phyloP scores from a whole-genome alignment of 139 green algal species.

The Picochlorum sp. region DNA sequence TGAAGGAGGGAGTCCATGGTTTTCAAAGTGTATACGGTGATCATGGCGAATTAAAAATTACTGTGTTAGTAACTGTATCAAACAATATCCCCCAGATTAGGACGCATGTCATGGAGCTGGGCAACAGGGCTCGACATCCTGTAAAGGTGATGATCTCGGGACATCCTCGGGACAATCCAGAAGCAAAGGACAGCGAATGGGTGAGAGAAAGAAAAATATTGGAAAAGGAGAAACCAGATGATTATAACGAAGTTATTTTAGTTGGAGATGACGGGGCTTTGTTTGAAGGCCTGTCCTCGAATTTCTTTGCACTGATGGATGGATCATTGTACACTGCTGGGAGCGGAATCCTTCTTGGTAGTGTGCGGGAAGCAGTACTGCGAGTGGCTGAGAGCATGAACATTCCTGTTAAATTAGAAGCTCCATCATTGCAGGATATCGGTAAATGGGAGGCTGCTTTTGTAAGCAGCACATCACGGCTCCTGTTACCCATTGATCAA shows the following conservation, averaged over 20 bases:
- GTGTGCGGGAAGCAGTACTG: constrained; percentile 37
- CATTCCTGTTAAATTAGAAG: constrained; percentile 25
- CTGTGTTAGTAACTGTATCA: background rate
- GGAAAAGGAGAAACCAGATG: constrained; percentile 12
- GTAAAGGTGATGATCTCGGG: constrained; percentile 39
- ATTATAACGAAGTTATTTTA: constrained; percentile 28
- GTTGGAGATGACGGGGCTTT: constrained; percentile 17
- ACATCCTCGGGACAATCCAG: constrained; percentile 34
- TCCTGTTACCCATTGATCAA: constrained; percentile 42
- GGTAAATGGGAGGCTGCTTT: constrained; percentile 47
- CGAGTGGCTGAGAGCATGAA: constrained; percentile 22
- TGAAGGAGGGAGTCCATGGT: constrained; percentile 23
- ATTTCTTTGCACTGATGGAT: constrained; percentile 45
- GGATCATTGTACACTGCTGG: constrained; percentile 34
- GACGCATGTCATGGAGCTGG: constrained; percentile 32
- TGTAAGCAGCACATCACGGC: constrained; percentile 43
- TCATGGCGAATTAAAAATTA: constrained; percentile 11
- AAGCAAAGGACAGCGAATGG: constrained; percentile 59
- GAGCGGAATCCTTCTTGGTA: constrained; percentile 41
- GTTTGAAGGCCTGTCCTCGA: constrained; percentile 37
- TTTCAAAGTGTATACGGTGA: background rate
- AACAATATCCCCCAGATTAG: background rate
- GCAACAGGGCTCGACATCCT: constrained; percentile 20
- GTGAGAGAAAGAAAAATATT: constrained; percentile 34
- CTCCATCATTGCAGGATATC: constrained; percentile 27